Conservation (phyloP, 1,139 yeast species). For the Debaryomycetaceae sp. region DNA sequence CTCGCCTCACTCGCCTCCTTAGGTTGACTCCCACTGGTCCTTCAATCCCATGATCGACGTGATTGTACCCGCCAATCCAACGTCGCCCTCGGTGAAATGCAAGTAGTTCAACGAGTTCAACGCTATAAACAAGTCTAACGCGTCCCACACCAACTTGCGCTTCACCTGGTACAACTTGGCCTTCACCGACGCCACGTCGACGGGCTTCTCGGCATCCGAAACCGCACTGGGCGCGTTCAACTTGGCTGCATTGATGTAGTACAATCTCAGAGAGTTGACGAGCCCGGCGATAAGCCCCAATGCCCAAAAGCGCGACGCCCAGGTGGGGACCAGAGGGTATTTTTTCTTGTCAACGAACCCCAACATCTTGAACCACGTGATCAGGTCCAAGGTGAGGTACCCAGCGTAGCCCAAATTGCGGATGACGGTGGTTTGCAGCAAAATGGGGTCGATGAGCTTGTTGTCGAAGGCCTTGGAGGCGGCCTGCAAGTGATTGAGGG, state of each 20-base stretch:
- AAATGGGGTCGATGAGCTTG: slow-evolving; percentile 63
- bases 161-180: slow-evolving; percentile 41
- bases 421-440: slow-evolving; percentile 54
- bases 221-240: slow-evolving; percentile 10
- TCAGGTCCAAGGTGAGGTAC: slow-evolving; percentile 70
- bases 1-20: too few relatives aligned
- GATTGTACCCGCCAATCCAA: slow-evolving; percentile 81
- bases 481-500: slow-evolving; percentile 66
- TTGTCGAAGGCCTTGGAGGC: slow-evolving; percentile 69
- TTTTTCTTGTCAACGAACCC: slow-evolving; percentile 34
- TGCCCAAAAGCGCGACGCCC: slow-evolving; percentile 73
- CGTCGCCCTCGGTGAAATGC: slow-evolving; percentile 69
- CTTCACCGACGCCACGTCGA: slow-evolving; percentile 25
- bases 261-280: slow-evolving; percentile 48
- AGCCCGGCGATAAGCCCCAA: slow-evolving; percentile 64
- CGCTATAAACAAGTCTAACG: slow-evolving; percentile 73
- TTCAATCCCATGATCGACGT: slow-evolving; percentile 77
- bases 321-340: slow-evolving; percentile 33
- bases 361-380: slow-evolving; percentile 63
- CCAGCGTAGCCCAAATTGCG: slow-evolving; percentile 73
- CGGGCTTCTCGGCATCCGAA: slow-evolving; percentile 24
- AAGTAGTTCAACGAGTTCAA: slow-evolving; percentile 61
- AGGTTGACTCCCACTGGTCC: slow-evolving; percentile 58
- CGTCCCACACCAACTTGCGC: slow-evolving; percentile 75
- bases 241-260: slow-evolving; percentile 22